These are phyloP conservation scores for Cicer pinnatifidum DNA, from an alignment of 306 rosid species.

Conservation along the genomic window DNA sequence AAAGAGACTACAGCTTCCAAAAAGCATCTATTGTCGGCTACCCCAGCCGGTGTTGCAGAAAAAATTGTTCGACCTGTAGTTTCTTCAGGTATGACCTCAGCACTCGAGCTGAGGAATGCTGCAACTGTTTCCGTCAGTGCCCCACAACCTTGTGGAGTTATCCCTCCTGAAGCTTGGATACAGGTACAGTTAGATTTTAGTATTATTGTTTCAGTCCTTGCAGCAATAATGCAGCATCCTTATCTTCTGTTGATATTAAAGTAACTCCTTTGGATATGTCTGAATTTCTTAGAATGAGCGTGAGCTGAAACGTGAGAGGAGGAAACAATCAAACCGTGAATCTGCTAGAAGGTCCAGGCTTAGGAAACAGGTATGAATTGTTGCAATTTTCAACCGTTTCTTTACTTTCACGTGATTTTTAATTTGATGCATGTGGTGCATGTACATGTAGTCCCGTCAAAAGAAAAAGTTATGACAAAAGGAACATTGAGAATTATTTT, in stretches of 20 bases:
- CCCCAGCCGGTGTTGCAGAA: constrained; percentile 50
- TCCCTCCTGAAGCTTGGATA: constrained; percentile 77
- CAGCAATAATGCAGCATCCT: not conserved
- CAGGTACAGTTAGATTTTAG: constrained; percentile 54
- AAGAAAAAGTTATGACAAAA: not conserved
- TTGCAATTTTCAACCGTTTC: constrained; percentile 12
- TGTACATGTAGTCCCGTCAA: constrained; percentile 2
- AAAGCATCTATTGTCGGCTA: constrained; percentile 44
- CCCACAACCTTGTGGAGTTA: constrained; percentile 55
- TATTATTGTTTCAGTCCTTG: constrained; percentile 14
- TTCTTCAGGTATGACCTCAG: constrained; percentile 69
- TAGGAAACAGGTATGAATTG: constrained; percentile 84
- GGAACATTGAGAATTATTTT: not conserved
- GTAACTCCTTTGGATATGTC: constrained; percentile 35
- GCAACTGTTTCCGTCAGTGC: constrained; percentile 45
- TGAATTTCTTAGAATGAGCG: constrained; percentile 71
- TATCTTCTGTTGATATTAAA: constrained; percentile 5
- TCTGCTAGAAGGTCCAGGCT: constrained; percentile 98
- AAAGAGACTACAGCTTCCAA: constrained; percentile 53
- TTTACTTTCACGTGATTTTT: not conserved
- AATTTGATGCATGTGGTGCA: not conserved
- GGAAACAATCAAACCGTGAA: constrained; percentile 97
- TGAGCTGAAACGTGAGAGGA: constrained; percentile 87
- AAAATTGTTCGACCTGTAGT: constrained; percentile 57
- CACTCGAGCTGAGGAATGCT: constrained; percentile 70